phyloP scores from a whole-genome alignment of 2,329 filamentous ascomycete species.

The Lasiodiplodia citricola region DNA sequence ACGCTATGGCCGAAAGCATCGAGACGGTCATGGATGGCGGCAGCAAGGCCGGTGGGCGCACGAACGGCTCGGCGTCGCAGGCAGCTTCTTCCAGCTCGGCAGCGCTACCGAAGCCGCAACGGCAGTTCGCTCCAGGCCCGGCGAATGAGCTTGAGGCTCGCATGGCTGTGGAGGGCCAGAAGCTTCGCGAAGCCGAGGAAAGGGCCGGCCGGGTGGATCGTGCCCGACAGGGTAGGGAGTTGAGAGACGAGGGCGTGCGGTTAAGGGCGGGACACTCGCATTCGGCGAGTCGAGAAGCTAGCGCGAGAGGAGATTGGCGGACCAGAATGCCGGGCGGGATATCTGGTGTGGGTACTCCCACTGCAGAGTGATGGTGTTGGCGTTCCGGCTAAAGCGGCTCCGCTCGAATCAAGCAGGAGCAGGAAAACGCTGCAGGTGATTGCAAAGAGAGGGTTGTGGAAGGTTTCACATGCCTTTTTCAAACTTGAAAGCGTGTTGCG shows the following conservation, averaged over 20 bases:
- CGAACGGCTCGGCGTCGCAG: constrained; percentile 2
- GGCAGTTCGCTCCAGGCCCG: constrained; percentile 3
- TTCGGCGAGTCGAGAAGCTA: neutral
- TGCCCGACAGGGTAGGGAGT: constrained; percentile 11
- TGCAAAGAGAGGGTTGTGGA: neutral
- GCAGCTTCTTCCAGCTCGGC: constrained; percentile 27
- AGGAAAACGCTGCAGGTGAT: neutral
- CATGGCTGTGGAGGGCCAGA: constrained; percentile 44
- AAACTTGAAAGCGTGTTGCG: neutral
- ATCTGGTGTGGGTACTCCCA: constrained; percentile 7
- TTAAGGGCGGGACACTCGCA: neutral
- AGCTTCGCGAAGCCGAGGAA: constrained; percentile 44
- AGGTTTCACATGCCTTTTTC: neutral
- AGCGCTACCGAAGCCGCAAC: neutral
- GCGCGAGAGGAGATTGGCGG: constrained; percentile 2
- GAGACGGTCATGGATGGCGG: constrained; percentile 10
- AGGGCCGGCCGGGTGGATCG: constrained; percentile 30
- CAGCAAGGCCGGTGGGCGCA: neutral
- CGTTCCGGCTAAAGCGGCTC: no score
- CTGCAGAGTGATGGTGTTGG: neutral
- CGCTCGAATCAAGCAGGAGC: no score
- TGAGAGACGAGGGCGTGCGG: constrained; percentile 3
- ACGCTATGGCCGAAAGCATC: neutral
- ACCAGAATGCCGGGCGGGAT: constrained; percentile 8
- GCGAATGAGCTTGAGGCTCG: constrained; percentile 38